These are phyloP conservation scores for Dianthus caryophyllus DNA, from an alignment of 148 eudicot species.

Conservation along the genomic window DNA sequence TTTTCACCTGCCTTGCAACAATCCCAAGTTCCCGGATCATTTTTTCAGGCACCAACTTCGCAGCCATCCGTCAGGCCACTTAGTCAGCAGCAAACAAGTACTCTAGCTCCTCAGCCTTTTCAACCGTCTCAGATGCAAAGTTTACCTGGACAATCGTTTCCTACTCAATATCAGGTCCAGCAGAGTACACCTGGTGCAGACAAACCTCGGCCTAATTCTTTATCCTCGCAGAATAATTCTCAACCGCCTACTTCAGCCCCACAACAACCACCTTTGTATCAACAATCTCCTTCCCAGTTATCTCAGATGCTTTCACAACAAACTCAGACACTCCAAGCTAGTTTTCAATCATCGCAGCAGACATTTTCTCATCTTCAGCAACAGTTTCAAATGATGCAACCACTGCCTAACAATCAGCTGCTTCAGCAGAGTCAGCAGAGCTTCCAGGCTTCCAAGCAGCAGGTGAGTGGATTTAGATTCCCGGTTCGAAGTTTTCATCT, in stretches of 20 bases:
- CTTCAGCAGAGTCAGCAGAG: conserved; percentile 44
- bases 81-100: conserved; percentile 41
- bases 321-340: conserved; percentile 82
- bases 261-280: conserved; percentile 41
- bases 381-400: conserved; percentile 82
- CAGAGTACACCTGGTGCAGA: conserved; percentile 38
- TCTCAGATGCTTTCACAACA: conserved; percentile 95
- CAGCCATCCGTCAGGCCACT: conserved; percentile 36
- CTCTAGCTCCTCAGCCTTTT: conserved; percentile 44
- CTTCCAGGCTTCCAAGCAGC: conserved; percentile 54
- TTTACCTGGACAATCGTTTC: conserved; percentile 34
- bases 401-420: conserved; percentile 50
- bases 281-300: conserved; percentile 76
- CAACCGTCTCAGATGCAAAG: conserved; percentile 41
- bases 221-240: conserved; percentile 39
- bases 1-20: conserved; percentile 45
- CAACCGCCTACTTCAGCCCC: conserved; percentile 33
- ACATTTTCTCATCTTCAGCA: conserved; percentile 86
- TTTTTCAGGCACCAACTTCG: conserved; percentile 38
- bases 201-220: conserved; percentile 33
- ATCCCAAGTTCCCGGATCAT: conserved; percentile 37
- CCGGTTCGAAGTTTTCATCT: background rate
- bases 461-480: conserved; percentile 35
- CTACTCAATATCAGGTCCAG: conserved; percentile 43
- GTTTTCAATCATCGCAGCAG: conserved; percentile 84